Conservation (phyloP, 306 rosid species). For the Quercus variabilis region DNA sequence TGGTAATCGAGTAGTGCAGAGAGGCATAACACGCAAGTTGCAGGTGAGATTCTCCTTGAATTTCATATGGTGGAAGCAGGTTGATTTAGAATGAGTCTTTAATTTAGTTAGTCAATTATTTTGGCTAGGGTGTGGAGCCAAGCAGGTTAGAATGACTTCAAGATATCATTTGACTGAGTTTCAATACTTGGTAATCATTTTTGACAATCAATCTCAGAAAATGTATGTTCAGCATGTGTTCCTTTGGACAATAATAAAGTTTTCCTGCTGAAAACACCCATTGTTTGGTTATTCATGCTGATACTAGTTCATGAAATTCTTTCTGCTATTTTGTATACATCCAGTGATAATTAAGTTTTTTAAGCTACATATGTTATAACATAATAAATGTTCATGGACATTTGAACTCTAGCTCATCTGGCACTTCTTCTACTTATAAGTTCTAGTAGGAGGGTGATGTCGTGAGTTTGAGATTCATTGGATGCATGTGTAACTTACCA, state of each 20-base stretch:
- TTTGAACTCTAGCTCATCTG: too few relatives aligned
- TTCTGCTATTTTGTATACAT: background rate
- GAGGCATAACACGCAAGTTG: slow-evolving; percentile 72
- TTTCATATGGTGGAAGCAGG: slow-evolving; percentile 14
- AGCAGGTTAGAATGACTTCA: background rate
- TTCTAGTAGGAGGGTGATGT: too few relatives aligned
- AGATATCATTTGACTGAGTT: background rate
- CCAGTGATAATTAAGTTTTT: background rate
- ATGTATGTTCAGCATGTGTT: background rate
- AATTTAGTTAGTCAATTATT: slow-evolving; percentile 6
- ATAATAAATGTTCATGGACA: background rate
- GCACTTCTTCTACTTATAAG: too few relatives aligned
- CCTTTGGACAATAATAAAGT: background rate
- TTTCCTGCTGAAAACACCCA: background rate
- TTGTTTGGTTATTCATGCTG: background rate
- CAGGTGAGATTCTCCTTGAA: slow-evolving; percentile 55
- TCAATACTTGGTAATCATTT: background rate
- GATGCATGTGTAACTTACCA: too few relatives aligned
- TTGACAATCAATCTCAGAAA: background rate
- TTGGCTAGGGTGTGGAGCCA: background rate
- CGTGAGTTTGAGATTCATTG: too few relatives aligned
- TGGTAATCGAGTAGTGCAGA: slow-evolving; percentile 88
- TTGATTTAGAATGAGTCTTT: background rate
- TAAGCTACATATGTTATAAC: background rate
- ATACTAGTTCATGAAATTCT: background rate